These are phyloP conservation scores for Saururus chinensis DNA, from an alignment of 164 flowering plant species.

Conservation along the genomic window DNA sequence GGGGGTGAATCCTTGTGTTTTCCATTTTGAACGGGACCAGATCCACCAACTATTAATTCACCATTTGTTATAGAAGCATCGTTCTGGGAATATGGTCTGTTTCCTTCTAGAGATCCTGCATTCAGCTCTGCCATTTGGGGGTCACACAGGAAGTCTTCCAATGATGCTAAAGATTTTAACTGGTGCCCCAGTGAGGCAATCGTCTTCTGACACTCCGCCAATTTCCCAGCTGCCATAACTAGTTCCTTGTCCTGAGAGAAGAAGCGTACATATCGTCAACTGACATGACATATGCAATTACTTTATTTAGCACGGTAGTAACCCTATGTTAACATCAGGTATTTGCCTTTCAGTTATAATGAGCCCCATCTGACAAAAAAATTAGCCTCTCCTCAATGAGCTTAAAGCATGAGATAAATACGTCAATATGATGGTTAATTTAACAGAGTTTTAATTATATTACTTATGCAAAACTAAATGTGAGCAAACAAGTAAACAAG, in stretches of 20 bases:
- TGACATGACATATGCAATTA: too few species aligned
- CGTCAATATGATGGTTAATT: too few species aligned
- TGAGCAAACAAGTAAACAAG: too few species aligned
- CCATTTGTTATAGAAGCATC: conserved; percentile 20
- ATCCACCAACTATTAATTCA: conserved; percentile 7
- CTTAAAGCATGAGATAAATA: too few species aligned
- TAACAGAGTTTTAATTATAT: too few species aligned
- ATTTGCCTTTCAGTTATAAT: too few species aligned
- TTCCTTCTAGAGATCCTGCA: conserved; percentile 16
- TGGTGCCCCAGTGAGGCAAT: conserved; percentile 80
- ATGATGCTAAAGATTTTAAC: conserved; percentile 70
- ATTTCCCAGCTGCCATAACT: conserved; percentile 69
- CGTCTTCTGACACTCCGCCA: conserved; percentile 87
- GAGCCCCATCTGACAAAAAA: too few species aligned
- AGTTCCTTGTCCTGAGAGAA: conserved; percentile 57
- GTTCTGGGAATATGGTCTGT: conserved; percentile 27
- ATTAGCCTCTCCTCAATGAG: too few species aligned
- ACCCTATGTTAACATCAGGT: too few species aligned
- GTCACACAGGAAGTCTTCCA: conserved; percentile 74
- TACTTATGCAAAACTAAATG: too few species aligned
- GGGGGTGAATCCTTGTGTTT: conserved; percentile 21
- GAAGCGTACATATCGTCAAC: neutral
- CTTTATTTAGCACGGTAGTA: too few species aligned
- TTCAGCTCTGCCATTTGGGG: conserved; percentile 32
- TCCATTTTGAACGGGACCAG: conserved; percentile 15